A percentile compares a stretch with the other conserved stretches of the same genome.
Conservation (phyloP, 495 filamentous ascomycete genomes). For the Penicillium salamii region DNA sequence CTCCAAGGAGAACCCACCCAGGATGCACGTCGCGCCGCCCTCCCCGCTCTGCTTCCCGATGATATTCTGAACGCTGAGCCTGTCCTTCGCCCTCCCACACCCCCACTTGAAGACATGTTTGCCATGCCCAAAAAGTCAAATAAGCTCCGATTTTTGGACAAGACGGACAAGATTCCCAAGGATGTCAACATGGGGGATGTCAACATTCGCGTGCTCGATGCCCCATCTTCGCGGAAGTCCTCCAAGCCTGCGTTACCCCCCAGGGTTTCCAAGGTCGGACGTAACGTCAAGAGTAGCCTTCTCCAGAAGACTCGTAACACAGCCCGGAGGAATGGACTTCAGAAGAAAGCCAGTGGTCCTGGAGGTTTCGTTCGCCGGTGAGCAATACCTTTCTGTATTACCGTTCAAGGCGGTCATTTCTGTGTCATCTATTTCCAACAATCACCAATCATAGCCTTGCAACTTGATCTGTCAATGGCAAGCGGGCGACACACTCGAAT, state of each 20-base stretch:
- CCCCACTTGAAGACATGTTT: conserved; percentile 28
- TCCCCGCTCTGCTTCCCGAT: conserved; percentile 52
- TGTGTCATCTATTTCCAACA: background rate
- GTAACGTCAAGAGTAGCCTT: conserved; percentile 48
- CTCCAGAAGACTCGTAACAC: conserved; percentile 39
- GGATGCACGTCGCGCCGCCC: conserved; percentile 33
- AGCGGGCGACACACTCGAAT: background rate
- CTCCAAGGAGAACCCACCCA: conserved; percentile 42
- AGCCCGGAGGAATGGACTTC: conserved; percentile 37
- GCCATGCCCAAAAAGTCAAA: conserved; percentile 33
- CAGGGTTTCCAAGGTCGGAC: conserved; percentile 45
- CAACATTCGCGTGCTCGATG: conserved; percentile 51
- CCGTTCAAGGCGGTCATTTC: background rate
- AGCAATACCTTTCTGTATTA: conserved; percentile 17
- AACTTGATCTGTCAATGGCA: background rate
- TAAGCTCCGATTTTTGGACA: conserved; percentile 51
- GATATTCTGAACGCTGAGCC: conserved; percentile 51
- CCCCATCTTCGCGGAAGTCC: conserved; percentile 31
- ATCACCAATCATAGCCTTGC: background rate
- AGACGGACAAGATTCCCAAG: conserved; percentile 50
- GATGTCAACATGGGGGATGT: conserved; percentile 52
- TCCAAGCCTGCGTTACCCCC: conserved; percentile 43
- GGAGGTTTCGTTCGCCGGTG: conserved; percentile 45
- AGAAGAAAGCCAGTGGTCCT: conserved; percentile 33
- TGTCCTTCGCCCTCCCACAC: conserved; percentile 35